A percentile compares a stretch with the other conserved stretches of the same genome.
Evolutionary conservation across 495 filamentous ascomycete genomes (phyloP).

Genomic region (Aspergillus steynii): DNA sequence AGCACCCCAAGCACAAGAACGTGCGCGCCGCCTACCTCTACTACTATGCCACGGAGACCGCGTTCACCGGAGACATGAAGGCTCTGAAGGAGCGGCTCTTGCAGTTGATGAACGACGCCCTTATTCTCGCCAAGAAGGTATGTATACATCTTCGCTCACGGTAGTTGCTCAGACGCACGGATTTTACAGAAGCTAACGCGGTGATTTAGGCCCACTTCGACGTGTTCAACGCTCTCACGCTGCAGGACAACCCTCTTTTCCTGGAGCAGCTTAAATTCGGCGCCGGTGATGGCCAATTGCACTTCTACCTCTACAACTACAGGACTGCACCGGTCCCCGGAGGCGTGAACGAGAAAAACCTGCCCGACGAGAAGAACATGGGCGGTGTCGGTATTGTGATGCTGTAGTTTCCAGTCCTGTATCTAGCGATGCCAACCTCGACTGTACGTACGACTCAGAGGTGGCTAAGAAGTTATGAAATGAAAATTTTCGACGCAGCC

Average conservation of each 20-base stretch:
- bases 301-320: constrained; percentile 98
- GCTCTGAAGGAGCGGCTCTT: constrained; percentile 73
- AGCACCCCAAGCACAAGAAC: constrained; percentile 69
- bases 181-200: background rate
- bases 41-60: constrained; percentile 90
- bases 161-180: background rate
- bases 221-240: constrained; percentile 92
- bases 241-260: constrained; percentile 92
- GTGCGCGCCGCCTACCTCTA: constrained; percentile 91
- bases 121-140: constrained; percentile 83
- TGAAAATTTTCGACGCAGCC: background rate
- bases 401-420: constrained; percentile 48
- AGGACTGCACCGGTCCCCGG: constrained; percentile 76
- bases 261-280: constrained; percentile 91
- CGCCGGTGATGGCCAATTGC: constrained; percentile 86
- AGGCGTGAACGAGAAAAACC: constrained; percentile 77
- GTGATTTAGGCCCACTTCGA: constrained; percentile 70
- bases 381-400: constrained; percentile 91
- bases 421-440: constrained; percentile 2
- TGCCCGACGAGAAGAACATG: constrained; percentile 68
- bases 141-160: background rate
- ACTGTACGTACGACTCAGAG: constrained; percentile 3
- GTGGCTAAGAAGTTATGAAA: constrained; percentile 5
- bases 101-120: constrained; percentile 74
- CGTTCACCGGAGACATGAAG: constrained; percentile 58